Evolutionary conservation across 2,329 filamentous ascomycete species (phyloP).

Genomic region (Colletotrichum tanaceti): DNA sequence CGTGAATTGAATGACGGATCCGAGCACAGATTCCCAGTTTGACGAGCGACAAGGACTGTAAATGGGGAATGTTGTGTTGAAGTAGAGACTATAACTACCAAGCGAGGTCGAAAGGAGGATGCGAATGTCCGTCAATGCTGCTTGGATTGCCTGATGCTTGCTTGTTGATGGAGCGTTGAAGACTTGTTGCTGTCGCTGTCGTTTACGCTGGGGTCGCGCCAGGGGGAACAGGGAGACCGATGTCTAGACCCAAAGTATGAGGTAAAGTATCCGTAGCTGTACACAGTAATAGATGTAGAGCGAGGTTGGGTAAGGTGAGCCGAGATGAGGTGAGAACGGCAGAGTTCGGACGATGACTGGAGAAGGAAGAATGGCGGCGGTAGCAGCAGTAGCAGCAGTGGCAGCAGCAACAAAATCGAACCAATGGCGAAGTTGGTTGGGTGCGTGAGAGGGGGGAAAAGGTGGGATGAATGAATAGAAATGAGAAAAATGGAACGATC

Average conservation of each 20-base stretch:
- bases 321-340: conserved; percentile 13
- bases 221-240: conserved; percentile 38
- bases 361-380: conserved; percentile 24
- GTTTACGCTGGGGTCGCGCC: conserved; percentile 17
- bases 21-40: conserved; percentile 32
- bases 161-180: conserved; percentile 22
- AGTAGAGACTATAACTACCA: conserved; percentile 35
- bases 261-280: conserved; percentile 30
- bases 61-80: conserved; percentile 35
- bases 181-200: conserved; percentile 23
- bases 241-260: conserved; percentile 36
- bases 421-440: conserved; percentile 22
- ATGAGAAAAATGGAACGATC: conserved; percentile 10
- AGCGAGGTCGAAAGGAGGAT: conserved; percentile 24
- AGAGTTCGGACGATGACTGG: conserved; percentile 31
- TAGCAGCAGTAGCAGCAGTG: background rate
- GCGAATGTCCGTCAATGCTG: conserved; percentile 30
- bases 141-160: conserved; percentile 32
- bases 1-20: conserved; percentile 33
- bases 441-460: conserved; percentile 7
- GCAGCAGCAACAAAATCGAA: conserved; percentile 3
- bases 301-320: conserved; percentile 30
- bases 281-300: conserved; percentile 7
- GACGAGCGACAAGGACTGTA: conserved; percentile 33
- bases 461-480: conserved; percentile 27